Evolutionary conservation across 495 filamentous ascomycete genomes (phyloP).

Genomic region (Friedmanniomyces simplex): DNA sequence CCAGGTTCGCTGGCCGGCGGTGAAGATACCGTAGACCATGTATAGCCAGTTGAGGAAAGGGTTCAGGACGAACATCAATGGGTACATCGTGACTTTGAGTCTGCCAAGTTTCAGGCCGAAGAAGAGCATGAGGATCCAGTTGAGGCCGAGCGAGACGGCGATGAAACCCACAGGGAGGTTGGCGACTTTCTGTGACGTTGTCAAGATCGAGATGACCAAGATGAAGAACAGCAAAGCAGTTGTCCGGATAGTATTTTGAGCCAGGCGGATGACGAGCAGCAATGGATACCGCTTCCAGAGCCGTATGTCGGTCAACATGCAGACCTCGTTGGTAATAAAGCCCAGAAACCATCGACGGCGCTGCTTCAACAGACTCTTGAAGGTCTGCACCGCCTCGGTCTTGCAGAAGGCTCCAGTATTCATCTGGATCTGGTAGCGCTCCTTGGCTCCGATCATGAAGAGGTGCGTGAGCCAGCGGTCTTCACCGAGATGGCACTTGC

Average conservation of each 20-base stretch:
- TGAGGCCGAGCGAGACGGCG: slow-evolving; percentile 85
- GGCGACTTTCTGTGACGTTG: slow-evolving; percentile 63
- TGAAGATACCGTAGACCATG: slow-evolving; percentile 84
- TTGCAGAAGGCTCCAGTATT: slow-evolving; percentile 97
- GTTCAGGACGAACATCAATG: slow-evolving; percentile 89
- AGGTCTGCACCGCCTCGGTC: slow-evolving; percentile 90
- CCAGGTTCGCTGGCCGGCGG: slow-evolving; percentile 92
- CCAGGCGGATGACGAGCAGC: slow-evolving; percentile 77
- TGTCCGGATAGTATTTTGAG: slow-evolving; percentile 95
- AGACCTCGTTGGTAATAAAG: slow-evolving; percentile 96
- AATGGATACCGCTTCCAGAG: slow-evolving; percentile 89
- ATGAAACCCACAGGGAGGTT: slow-evolving; percentile 91
- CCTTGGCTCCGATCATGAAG: slow-evolving; percentile 94
- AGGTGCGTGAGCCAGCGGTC: slow-evolving; percentile 97
- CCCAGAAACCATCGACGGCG: slow-evolving; percentile 94
- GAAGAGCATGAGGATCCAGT: slow-evolving; percentile 95
- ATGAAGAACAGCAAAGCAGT: slow-evolving; percentile 94
- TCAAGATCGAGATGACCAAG: slow-evolving; percentile 78
- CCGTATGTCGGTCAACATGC: slow-evolving; percentile 91
- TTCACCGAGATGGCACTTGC: slow-evolving; percentile 90
- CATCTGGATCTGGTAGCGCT: slow-evolving; percentile 92
- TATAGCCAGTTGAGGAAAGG: slow-evolving; percentile 99
- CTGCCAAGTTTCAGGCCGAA: slow-evolving; percentile 79
- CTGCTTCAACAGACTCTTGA: slow-evolving; percentile 81
- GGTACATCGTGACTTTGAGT: slow-evolving; percentile 90